Conservation (phyloP, 345 rosid genomes). For the Citrus trifoliata region DNA sequence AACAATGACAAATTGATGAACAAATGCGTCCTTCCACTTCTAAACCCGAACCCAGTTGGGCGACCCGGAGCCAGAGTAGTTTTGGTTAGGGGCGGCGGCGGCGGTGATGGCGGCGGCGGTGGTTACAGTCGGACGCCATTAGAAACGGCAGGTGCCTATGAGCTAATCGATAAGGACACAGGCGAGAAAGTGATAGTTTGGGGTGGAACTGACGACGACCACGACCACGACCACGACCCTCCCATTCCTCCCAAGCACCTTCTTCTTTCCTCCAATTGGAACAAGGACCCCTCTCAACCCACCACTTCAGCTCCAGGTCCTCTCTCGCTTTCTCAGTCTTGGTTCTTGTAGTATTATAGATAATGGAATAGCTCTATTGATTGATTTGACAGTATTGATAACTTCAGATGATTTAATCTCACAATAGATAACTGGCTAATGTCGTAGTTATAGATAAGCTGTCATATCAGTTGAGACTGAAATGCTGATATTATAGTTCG, state of each 20-base stretch:
- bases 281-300: not conserved
- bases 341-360: too few relatives aligned
- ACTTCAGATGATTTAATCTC: too few relatives aligned
- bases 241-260: slow-evolving; percentile 28
- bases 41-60: not conserved
- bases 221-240: slow-evolving; percentile 21
- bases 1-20: not conserved
- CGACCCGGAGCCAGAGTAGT: slow-evolving; percentile 15
- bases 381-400: too few relatives aligned
- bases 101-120: not conserved
- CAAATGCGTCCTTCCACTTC: not conserved
- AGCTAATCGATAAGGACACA: slow-evolving; percentile 36
- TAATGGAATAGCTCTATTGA: too few relatives aligned
- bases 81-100: slow-evolving; percentile 17
- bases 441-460: too few relatives aligned
- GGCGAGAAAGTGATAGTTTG: slow-evolving; percentile 49
- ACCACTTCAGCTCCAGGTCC: slow-evolving; percentile 14
- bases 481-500: too few relatives aligned
- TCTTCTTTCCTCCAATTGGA: slow-evolving; percentile 30
- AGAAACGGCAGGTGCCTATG: slow-evolving; percentile 38
- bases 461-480: too few relatives aligned
- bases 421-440: too few relatives aligned
- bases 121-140: slow-evolving; percentile 34
- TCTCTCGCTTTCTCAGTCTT: not conserved
- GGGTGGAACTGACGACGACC: slow-evolving; percentile 31